phyloP scores from a whole-genome alignment of 352 stramenopile genomes.

The Phytopythium helicoides region DNA sequence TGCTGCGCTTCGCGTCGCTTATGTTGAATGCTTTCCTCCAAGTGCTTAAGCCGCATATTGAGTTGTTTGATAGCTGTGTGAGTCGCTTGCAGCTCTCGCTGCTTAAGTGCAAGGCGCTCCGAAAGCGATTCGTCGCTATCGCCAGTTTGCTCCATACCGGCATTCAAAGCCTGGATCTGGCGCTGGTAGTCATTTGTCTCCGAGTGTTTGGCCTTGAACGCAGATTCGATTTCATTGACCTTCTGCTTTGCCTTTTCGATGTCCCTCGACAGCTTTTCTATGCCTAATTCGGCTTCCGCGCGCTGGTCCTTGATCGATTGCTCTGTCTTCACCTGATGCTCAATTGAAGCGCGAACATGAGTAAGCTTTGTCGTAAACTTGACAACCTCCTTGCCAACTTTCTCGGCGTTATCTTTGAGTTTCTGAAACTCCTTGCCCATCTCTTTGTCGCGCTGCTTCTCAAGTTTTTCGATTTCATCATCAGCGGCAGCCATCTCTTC shows the following conservation, averaged over 20 bases:
- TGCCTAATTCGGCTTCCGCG: conserved; percentile 71
- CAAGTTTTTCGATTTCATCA: conserved; percentile 78
- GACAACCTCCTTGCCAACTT: conserved; percentile 77
- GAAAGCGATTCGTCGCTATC: conserved; percentile 75
- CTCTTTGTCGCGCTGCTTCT: conserved; percentile 77
- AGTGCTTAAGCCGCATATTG: conserved; percentile 93
- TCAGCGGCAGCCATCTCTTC: conserved; percentile 79
- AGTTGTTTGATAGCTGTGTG: conserved; percentile 88
- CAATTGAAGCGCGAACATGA: conserved; percentile 68
- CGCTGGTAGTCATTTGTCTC: conserved; percentile 74
- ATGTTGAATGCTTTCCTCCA: conserved; percentile 82
- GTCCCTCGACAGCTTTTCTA: conserved; percentile 81
- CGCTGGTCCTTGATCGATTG: conserved; percentile 65
- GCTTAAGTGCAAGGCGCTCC: conserved; percentile 72
- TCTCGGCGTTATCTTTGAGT: conserved; percentile 79
- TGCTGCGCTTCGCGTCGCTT: conserved; percentile 72
- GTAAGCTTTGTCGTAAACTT: conserved; percentile 83
- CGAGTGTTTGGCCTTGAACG: conserved; percentile 47
- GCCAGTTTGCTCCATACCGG: conserved; percentile 74
- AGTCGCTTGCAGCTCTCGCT: conserved; percentile 76
- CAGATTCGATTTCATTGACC: conserved; percentile 47
- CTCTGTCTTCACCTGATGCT: conserved; percentile 61
- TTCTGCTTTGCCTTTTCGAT: conserved; percentile 74
- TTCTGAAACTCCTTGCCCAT: conserved; percentile 84
- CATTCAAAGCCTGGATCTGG: conserved; percentile 87